Percentiles rank a stretch among this genome's conserved stretches.
Conservation (phyloP, 805 yeast genomes). For the Candida ipomoeae region DNA sequence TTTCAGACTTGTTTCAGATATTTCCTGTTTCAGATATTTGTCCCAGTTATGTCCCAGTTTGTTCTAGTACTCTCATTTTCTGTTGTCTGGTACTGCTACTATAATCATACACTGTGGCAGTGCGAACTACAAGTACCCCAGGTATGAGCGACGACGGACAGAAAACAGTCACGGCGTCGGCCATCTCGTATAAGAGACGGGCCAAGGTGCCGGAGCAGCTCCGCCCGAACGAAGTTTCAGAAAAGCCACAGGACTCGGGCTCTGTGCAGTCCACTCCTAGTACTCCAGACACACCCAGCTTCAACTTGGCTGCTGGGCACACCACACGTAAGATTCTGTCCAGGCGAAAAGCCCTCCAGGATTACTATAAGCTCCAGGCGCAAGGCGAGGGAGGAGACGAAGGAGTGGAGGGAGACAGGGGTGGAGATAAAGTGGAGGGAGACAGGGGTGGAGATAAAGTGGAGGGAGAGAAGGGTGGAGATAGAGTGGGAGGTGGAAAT, state of each 20-base stretch:
- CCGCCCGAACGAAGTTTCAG: neutral
- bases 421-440: constrained; percentile 1
- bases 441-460: neutral
- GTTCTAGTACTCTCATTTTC: too few relatives aligned
- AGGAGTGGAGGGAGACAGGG: neutral
- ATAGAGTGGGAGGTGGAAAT: neutral
- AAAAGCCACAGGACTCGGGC: neutral
- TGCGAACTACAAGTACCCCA: neutral
- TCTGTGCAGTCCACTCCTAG: neutral
- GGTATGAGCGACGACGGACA: constrained; percentile 1
- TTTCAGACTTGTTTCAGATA: too few relatives aligned
- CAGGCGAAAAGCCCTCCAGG: constrained; percentile 40
- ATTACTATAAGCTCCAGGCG: constrained; percentile 32
- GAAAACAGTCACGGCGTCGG: constrained; percentile 13
- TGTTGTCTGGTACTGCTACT: too few relatives aligned
- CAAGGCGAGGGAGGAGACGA: too few relatives aligned
- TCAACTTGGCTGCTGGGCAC: neutral
- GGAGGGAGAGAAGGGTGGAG: too few relatives aligned
- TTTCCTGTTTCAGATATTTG: too few relatives aligned
- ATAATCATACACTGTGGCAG: too few relatives aligned
- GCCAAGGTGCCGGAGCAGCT: neutral
- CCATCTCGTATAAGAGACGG: constrained; percentile 31
- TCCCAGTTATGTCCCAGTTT: too few relatives aligned
- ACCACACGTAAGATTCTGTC: constrained; percentile 33
- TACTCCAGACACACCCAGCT: neutral